Evolutionary conservation across 2,329 filamentous ascomycete genomes (phyloP), one percentile per base, ranked within the genome.

Genomic region (Cytospora chrysosperma): DNA sequence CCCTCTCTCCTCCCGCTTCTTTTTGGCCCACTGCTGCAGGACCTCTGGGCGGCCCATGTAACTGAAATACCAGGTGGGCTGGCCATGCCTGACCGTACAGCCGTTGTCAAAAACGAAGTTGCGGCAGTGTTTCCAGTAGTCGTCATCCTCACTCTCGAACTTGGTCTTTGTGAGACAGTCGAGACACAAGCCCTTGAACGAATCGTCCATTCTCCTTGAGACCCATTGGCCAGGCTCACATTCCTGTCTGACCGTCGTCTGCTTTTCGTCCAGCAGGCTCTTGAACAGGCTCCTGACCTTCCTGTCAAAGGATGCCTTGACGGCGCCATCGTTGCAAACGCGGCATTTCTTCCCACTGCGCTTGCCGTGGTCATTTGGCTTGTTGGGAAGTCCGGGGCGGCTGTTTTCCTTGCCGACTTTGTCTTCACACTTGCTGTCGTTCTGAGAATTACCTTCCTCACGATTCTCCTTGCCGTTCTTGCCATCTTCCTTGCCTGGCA

Each of bases 251-350:
- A 47, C 8, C 19, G 34, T 30, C 1, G 58, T 60, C 4, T 30
- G 40, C 58, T 60, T 59, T 2, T 43, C 57, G 26, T 60, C 19
- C 26, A 60, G 26, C n/a, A 60, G 32, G 12, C 32, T 54, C 4
- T 3, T 30, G 19, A 47, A 12, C 13, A 60, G 34, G 19, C 34
- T 19, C 26, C 19, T 60, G 15, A 60, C 34, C 58, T 60, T 60
- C 13, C n/a, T n/a, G 58, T 54, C 34, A 21, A 60, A 60, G 2
- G 50, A 17, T 7, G 50, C 50, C 27, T 59, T 60, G 58, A 60
- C 58, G 26, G 26, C 58, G 19, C 32, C 32, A 32, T 54, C 24
- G 26, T 54, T 13, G 6, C 58, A 54, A 26, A 60, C 32, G 2
- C n/a, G 26, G 52, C 50, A 52, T 19, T 40, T 24, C 9, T 30